Conservation (phyloP, 169 alveolate genomes). For the Cryptosporidium viatorum region DNA sequence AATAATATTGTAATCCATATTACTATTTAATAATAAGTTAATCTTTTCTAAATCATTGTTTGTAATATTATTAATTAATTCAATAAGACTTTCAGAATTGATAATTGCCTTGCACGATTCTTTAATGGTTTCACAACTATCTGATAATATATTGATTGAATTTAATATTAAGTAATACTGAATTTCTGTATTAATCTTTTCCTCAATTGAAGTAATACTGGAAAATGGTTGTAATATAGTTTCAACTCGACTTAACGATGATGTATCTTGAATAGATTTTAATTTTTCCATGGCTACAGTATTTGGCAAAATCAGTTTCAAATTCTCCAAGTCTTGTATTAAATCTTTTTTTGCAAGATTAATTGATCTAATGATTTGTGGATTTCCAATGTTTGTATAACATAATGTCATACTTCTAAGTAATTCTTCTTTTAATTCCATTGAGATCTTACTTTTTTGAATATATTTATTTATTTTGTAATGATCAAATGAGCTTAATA, state of each 20-base stretch:
- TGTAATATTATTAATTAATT: slow-evolving; percentile 29
- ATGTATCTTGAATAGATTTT: not conserved
- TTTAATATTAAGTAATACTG: slow-evolving; percentile 42
- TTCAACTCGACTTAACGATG: slow-evolving; percentile 30
- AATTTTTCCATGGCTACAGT: not conserved
- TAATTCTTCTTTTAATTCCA: slow-evolving; percentile 45
- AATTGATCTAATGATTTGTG: slow-evolving; percentile 11
- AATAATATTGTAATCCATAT: slow-evolving; percentile 34
- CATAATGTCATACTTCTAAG: slow-evolving; percentile 67
- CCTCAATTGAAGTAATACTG: slow-evolving; percentile 4
- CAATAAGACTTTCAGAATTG: slow-evolving; percentile 66
- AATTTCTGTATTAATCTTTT: slow-evolving; percentile 42
- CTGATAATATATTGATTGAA: slow-evolving; percentile 24
- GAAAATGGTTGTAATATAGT: slow-evolving; percentile 33
- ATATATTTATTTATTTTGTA: slow-evolving; percentile 37
- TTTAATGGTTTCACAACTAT: slow-evolving; percentile 43
- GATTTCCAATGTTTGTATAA: slow-evolving; percentile 60
- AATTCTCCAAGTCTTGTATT: slow-evolving; percentile 27
- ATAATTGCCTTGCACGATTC: slow-evolving; percentile 47
- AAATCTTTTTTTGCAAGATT: slow-evolving; percentile 24
- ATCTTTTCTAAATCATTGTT: slow-evolving; percentile 44
- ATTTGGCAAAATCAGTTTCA: slow-evolving; percentile 27
- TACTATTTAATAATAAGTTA: slow-evolving; percentile 22
- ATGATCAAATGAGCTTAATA: slow-evolving; percentile 48
- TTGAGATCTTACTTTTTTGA: slow-evolving; percentile 16